Evolutionary conservation across 192 early-diverging fungal species (phyloP), one percentile per base, ranked within the genome.

Genomic region (Mortierella alpina): DNA sequence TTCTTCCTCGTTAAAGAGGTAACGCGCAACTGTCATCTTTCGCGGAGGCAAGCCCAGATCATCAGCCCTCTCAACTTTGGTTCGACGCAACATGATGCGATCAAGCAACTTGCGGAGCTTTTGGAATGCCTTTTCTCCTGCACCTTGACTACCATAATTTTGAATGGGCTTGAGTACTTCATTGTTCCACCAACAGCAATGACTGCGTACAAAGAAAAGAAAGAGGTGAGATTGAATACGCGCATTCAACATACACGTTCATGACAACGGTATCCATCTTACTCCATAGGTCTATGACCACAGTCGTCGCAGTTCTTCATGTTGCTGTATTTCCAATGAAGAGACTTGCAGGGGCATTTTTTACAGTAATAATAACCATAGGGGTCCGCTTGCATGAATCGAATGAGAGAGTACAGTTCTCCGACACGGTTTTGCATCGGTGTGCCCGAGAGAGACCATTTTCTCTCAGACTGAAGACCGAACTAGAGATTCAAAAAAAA

Each of bases 401-500:
- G 90, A 80, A 98, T 95, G 31, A 96, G 88, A 7, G 94, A 94
- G 76, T 95, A 98, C 40, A 98, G 85, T 84, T 98, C 96, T 48
- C 96, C 96, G 9, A 98, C 93, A 13, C 95, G 90, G 75, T 98
- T 98, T 62, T 98, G 96, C 77, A 98, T 85, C 13, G 95, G 95
- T 17, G 96, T 98, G 7, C 96, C 96, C 6, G 92, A 92, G n/a
- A 98, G 83, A 5, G 88, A 90, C 96, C 96, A 98, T 13, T 89
- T 90, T 63, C 82, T 86, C 15, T 92, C 65, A 22, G 87, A 67
- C 5, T 90, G 65, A 17, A 98, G 84, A 17, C 86, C 88, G 78
- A 97, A 98, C 87, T 88, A 64, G 6, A 53, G 17, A n/a, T 11
- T 7, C n/a, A n/a, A 40, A 55, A 53, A 53, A 45, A 17, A 51